These are phyloP conservation scores for Linum lewisii DNA, from an alignment of 345 rosid genomes.

Conservation along the genomic window DNA sequence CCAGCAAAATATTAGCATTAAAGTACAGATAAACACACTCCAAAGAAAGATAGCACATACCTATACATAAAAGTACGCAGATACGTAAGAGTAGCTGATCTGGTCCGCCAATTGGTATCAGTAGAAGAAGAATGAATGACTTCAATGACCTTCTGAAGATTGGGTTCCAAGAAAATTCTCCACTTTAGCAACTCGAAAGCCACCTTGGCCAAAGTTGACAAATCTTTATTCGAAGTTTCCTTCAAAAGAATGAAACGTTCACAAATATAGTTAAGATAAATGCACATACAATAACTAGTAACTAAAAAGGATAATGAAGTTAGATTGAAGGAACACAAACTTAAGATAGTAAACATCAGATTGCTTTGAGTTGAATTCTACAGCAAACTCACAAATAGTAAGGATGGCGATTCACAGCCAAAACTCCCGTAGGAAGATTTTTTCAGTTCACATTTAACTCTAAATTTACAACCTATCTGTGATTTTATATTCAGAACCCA, in stretches of 20 bases:
- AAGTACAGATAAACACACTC: background rate
- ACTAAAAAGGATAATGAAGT: too few relatives aligned
- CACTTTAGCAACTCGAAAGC: slow-evolving; percentile 90
- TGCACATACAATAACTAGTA: too few relatives aligned
- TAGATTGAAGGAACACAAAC: too few relatives aligned
- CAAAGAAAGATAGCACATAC: slow-evolving; percentile 26
- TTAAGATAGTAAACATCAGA: too few relatives aligned
- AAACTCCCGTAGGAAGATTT: too few relatives aligned
- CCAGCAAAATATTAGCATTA: background rate
- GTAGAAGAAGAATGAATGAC: slow-evolving; percentile 61
- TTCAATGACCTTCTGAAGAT: slow-evolving; percentile 64
- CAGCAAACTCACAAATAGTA: too few relatives aligned
- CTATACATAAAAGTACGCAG: slow-evolving; percentile 93
- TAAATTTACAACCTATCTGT: too few relatives aligned
- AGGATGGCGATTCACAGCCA: too few relatives aligned
- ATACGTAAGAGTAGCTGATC: slow-evolving; percentile 89
- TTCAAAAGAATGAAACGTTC: slow-evolving; percentile 19
- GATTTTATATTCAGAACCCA: too few relatives aligned
- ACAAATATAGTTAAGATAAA: too few relatives aligned
- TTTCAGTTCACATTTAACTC: too few relatives aligned
- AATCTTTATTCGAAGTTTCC: slow-evolving; percentile 97
- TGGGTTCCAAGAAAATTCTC: slow-evolving; percentile 73
- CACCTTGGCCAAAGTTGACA: slow-evolving; percentile 90
- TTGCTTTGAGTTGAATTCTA: too few relatives aligned
- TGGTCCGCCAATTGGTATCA: slow-evolving; percentile 92